phyloP scores from a whole-genome alignment of 371 early-diverging fungal genomes.

The Funneliformis caledonium region DNA sequence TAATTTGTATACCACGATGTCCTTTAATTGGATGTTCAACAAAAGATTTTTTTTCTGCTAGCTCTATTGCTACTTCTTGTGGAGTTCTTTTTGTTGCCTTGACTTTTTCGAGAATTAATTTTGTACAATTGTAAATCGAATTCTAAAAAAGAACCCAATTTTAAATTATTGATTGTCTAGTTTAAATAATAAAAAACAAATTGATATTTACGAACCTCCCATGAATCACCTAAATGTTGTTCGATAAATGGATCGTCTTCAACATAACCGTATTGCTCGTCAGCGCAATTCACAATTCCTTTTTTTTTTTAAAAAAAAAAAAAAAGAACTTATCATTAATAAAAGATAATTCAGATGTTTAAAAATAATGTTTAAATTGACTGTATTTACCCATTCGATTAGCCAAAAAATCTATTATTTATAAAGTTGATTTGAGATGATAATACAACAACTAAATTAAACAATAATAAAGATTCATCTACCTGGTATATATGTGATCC shows the following conservation, averaged over 20 bases:
- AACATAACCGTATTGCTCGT: constrained; percentile 47
- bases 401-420: constrained; percentile 45
- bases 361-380: not conserved
- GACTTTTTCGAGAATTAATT: constrained; percentile 22
- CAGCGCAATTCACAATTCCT: constrained; percentile 54
- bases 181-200: constrained; percentile 34
- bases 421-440: not conserved
- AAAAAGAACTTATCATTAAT: not conserved
- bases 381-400: constrained; percentile 48
- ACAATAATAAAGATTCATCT: not conserved
- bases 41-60: constrained; percentile 45
- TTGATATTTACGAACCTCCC: constrained; percentile 46
- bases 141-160: not conserved
- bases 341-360: not conserved
- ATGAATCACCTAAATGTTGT: constrained; percentile 47
- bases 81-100: not conserved
- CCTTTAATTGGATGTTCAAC: constrained; percentile 48
- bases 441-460: not conserved
- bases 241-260: constrained; percentile 48
- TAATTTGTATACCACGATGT: constrained; percentile 48
- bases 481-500: constrained; percentile 51
- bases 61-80: constrained; percentile 44
- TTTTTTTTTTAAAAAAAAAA: too few relatives aligned
- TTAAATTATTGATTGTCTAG: not conserved
- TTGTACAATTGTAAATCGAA: constrained; percentile 24